Conservation (phyloP, 768 basidiomycete species). For the Russula abietina region DNA sequence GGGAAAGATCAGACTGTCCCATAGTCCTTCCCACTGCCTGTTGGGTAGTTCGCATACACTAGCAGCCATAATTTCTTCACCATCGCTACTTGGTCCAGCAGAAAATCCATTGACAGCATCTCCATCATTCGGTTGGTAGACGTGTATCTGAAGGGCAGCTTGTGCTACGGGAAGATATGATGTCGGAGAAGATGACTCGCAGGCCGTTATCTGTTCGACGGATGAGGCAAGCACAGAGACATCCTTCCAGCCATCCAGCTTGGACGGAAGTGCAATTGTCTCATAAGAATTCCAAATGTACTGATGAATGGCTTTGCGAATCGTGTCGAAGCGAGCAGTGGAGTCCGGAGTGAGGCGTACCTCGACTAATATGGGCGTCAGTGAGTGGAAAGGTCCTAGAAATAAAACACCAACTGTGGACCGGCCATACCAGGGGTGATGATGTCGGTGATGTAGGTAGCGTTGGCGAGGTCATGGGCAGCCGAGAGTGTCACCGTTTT, state of each 20-base stretch:
- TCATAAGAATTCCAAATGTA: constrained; percentile 54
- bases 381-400: background rate
- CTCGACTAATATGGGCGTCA: constrained; percentile 52
- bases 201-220: constrained; percentile 69
- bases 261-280: constrained; percentile 63
- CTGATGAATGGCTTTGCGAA: constrained; percentile 55
- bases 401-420: constrained; percentile 47
- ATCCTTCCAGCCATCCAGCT: constrained; percentile 73
- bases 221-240: constrained; percentile 62
- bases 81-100: constrained; percentile 46
- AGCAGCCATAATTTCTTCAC: constrained; percentile 79
- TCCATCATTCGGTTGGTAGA: constrained; percentile 73
- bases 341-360: constrained; percentile 66
- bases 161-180: constrained; percentile 49
- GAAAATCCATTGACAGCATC: constrained; percentile 72
- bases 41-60: constrained; percentile 86
- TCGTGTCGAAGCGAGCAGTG: constrained; percentile 68
- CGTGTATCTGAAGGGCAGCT: constrained; percentile 69
- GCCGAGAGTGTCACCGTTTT: background rate
- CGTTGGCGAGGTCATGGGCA: constrained; percentile 12
- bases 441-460: constrained; percentile 17
- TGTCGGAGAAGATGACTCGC: constrained; percentile 57
- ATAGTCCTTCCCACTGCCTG: constrained; percentile 78
- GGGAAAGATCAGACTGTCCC: constrained; percentile 86
- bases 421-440: constrained; percentile 45